phyloP scores from a whole-genome alignment of 495 filamentous ascomycete genomes.

The Hypoxylon rickii region DNA sequence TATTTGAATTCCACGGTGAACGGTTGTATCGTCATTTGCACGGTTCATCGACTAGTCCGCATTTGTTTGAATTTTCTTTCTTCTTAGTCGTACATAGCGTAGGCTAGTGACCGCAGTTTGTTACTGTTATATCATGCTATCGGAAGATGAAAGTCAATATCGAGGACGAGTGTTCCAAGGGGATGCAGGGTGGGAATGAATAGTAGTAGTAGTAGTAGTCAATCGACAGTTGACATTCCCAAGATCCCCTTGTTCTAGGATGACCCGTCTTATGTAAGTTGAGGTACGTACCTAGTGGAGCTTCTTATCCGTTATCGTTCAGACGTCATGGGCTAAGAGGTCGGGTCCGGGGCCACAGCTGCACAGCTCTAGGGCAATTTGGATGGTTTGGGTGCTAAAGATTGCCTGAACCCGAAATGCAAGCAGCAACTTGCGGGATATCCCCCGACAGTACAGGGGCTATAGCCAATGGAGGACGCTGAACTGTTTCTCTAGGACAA shows the following conservation, averaged over 20 bases:
- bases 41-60: neutral
- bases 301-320: no score
- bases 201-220: no score
- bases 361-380: no score
- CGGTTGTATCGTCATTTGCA: conserved; percentile 32
- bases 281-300: no score
- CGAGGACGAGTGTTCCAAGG: no score
- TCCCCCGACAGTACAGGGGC: conserved; percentile 16
- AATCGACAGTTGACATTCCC: no score
- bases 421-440: conserved; percentile 22
- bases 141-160: neutral
- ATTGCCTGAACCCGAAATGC: conserved; percentile 16
- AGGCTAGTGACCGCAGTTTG: neutral
- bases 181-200: no score
- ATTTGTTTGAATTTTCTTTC: neutral
- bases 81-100: neutral
- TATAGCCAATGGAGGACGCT: conserved; percentile 14
- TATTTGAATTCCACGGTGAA: conserved; percentile 8
- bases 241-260: no score
- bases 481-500: neutral
- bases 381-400: neutral
- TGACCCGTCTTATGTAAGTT: no score
- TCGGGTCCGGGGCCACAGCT: no score
- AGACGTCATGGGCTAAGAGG: no score
- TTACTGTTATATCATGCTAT: neutral